Evolutionary conservation across 2,329 filamentous ascomycete genomes (phyloP), one percentile per base, ranked within the genome.

Genomic region (Shiraia bambusicola): DNA sequence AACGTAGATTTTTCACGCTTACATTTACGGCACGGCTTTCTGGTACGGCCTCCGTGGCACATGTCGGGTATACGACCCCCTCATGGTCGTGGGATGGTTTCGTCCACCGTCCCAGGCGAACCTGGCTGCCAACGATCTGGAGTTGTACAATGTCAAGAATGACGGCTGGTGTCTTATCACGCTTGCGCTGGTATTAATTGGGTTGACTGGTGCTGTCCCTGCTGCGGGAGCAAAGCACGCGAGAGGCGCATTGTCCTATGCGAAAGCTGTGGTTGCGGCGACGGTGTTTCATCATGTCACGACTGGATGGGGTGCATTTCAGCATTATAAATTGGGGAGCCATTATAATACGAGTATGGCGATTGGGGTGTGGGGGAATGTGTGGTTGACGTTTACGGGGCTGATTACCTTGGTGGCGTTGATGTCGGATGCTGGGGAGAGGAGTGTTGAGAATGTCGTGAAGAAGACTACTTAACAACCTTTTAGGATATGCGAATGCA

Each of bases 151-250:
- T 29, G 40, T 59, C 14, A 50, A 49, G 38, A 58, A 48, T 31
- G 56, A 59, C 15, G 56, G 56, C 15, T 59, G 54, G 56, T 59
- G 54, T 31, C 52, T 59, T n/a, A 25, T 59, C 12, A 59, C 56
- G 6, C 56, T 59, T 11, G 52, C 54, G 12, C 34, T 58, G 17
- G 53, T 59, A 31, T 47, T 59, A 6, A 10, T 59, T n/a, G 49
- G 47, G 12, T 50, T 59, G 8, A 56, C 49, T 16, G 56, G 53
- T 30, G 54, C 56, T 15, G 48, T 59, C 4, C 54, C 56, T 3
- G 41, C 45, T 2, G 24, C 41, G 9, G 35, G 37, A 7, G 37
- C 44, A 1, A 42, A 37, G 10, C 33, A 34, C 11, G 27, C 10
- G 4, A 45, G 38, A 3, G 44, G 38, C 8, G 36, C 44, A 9